Conservation (phyloP, 352 stramenopile species). For the Aphanomyces invadans region DNA sequence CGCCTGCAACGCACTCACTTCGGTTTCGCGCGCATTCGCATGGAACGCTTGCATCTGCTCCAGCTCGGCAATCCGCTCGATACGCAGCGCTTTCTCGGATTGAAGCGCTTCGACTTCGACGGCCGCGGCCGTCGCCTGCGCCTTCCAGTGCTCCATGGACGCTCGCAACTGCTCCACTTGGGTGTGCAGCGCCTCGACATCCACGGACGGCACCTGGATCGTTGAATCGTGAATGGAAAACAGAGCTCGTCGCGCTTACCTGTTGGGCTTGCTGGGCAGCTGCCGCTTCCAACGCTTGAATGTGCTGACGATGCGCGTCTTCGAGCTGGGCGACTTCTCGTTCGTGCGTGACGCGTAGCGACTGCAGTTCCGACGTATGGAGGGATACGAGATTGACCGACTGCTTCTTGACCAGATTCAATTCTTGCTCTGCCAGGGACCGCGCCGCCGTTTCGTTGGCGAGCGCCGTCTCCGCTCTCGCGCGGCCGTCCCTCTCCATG, state of each 20-base stretch:
- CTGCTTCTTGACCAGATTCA: constrained; percentile 66
- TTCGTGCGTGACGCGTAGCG: constrained; percentile 25
- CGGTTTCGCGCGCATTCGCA: constrained; percentile 6
- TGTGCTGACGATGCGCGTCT: background rate
- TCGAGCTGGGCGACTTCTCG: background rate
- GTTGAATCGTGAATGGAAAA: too few relatives aligned
- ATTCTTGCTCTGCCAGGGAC: constrained; percentile 55
- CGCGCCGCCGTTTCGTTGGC: constrained; percentile 48
- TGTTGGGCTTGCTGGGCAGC: constrained; percentile 9
- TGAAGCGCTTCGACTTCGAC: constrained; percentile 8
- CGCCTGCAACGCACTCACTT: constrained; percentile 1
- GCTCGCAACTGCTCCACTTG: background rate
- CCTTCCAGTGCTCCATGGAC: background rate
- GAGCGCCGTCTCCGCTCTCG: constrained; percentile 50
- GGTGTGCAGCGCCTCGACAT: background rate
- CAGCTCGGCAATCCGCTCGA: constrained; percentile 18
- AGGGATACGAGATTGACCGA: constrained; percentile 53
- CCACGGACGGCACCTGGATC: constrained; percentile 1
- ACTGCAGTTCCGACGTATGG: constrained; percentile 46
- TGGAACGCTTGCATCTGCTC: constrained; percentile 17
- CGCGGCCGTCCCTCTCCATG: constrained; percentile 36
- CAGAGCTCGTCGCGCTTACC: too few relatives aligned
- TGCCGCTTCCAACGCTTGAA: background rate
- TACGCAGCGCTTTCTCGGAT: constrained; percentile 12
- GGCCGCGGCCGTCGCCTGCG: background rate